phyloP scores from a whole-genome alignment of 2,329 filamentous ascomycete genomes.

The Fusarium chuoi region DNA sequence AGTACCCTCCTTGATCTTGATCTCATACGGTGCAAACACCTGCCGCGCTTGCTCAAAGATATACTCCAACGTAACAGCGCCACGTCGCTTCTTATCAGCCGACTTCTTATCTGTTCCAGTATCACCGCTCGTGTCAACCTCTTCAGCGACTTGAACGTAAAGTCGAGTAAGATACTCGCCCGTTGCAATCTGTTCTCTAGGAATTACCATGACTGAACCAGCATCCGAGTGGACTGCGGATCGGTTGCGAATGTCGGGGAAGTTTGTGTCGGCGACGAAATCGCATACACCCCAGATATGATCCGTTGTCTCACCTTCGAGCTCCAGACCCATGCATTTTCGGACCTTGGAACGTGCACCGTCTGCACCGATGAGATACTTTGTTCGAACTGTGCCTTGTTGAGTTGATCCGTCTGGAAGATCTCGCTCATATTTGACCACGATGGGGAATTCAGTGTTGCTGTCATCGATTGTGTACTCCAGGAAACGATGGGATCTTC shows the following conservation, averaged over 20 bases:
- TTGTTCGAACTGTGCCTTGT: not conserved
- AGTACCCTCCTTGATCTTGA: conserved; percentile 10
- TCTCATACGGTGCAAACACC: conserved; percentile 15
- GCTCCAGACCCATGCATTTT: conserved; percentile 20
- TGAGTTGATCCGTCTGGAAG: not conserved
- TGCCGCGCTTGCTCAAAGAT: conserved; percentile 17
- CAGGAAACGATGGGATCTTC: conserved; percentile 6
- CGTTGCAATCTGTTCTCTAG: conserved; percentile 8
- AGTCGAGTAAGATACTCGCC: conserved; percentile 10
- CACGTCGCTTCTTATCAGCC: conserved; percentile 17
- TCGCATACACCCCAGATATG: conserved; percentile 23
- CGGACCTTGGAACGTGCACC: conserved; percentile 7
- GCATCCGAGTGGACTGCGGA: conserved; percentile 10
- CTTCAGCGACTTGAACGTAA: conserved; percentile 10
- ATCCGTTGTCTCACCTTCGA: conserved; percentile 14
- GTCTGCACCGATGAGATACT: conserved; percentile 9
- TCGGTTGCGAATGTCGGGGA: conserved; percentile 15
- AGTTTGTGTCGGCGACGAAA: conserved; percentile 17
- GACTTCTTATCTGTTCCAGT: conserved; percentile 9
- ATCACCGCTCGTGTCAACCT: conserved; percentile 2
- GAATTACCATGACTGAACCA: conserved; percentile 17
- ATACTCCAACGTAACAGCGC: conserved; percentile 15
- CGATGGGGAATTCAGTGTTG: not conserved
- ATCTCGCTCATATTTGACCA: not conserved
- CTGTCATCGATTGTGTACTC: conserved; percentile 3